Base-by-base conservation (phyloP, 2,329 filamentous ascomycete genomes). In the Fusarium sp. region DNA sequence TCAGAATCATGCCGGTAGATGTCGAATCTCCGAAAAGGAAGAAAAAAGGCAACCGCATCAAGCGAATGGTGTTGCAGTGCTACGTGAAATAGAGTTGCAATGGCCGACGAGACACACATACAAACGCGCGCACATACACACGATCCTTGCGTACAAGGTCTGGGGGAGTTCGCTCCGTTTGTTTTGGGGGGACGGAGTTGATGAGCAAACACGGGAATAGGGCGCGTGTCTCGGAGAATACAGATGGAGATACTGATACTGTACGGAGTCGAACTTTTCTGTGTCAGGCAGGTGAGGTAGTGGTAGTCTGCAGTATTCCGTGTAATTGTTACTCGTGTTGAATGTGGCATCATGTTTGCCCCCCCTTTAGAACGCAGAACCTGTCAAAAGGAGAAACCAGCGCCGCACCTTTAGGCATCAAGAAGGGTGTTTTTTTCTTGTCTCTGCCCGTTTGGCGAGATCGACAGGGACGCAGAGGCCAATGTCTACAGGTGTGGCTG, bases 401-500 rank as follows among this genome's bases (percentile, higher is more conserved):
- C n/a, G 29, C 22, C 16, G 22, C 7, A 14, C 6, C 13, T 56
- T 57, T 11, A 38, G 31, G 54, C 29, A 35, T 38, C 31, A 58
- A 36, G 14, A 58, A 45, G 14, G 50, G 38, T 42, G 18, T 40
- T 57, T 13, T 61, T 66, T 59, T 66, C 36, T 31, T 10, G 35
- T 65, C 5, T 54, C 50, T 54, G 27, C 27, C 50, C 45, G 54
- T 58, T 58, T 58, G 54, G 54, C 54, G 54, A 36, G 54, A 58
- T 38, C n/a, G 54, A 36, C 54, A 58, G 54, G 54, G 54, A 31
- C 54, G 27, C 31, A 33, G 29, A 57, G n/a, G 29, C 27, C 29
- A 33, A 36, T 70, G 70, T 70, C 65, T 70, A 57, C 57, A 42
- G 70, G 38, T 58, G 70, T 71, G 70, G 70, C 58, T 73, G 38